These are phyloP conservation scores for Verbascum thapsus DNA, from an alignment of 257 asterid genomes.

Conservation along the genomic window DNA sequence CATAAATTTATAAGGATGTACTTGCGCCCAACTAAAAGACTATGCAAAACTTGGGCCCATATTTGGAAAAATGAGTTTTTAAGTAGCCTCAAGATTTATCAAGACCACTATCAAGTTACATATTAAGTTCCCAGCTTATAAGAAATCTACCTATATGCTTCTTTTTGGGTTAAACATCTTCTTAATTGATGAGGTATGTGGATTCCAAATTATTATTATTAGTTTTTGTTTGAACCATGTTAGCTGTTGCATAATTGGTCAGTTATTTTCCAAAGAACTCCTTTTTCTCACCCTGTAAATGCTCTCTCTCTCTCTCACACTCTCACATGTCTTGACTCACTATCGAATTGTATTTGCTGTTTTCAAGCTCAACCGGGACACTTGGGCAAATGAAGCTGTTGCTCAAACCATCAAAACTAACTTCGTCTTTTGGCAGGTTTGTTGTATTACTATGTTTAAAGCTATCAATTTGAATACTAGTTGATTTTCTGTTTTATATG, in stretches of 20 bases:
- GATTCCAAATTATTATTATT: background rate
- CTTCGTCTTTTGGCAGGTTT: conserved; percentile 98
- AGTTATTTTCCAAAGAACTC: background rate
- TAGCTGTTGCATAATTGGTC: background rate
- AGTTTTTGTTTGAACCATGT: background rate
- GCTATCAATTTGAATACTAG: background rate
- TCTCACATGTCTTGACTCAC: conserved; percentile 28
- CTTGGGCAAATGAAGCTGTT: conserved; percentile 98
- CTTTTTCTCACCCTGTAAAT: conserved; percentile 9
- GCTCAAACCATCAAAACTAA: conserved; percentile 89
- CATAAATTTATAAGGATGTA: too few species aligned
- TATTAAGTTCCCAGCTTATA: conserved; percentile 1
- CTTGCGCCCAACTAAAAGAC: too few species aligned
- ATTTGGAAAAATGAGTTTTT: too few species aligned
- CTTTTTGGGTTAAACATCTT: background rate
- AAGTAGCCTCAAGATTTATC: background rate
- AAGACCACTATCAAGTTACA: background rate
- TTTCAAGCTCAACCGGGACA: conserved; percentile 94
- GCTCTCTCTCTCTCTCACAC: conserved; percentile 9
- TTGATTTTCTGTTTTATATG: background rate
- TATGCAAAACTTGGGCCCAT: too few species aligned
- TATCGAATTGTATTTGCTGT: conserved; percentile 26
- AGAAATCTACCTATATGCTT: conserved; percentile 5
- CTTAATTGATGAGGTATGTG: background rate
- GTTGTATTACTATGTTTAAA: conserved; percentile 34